A percentile compares a stretch with the other conserved stretches of the same genome.
Conservation (phyloP, 2,329 filamentous ascomycete species). For the Fusarium nanum region DNA sequence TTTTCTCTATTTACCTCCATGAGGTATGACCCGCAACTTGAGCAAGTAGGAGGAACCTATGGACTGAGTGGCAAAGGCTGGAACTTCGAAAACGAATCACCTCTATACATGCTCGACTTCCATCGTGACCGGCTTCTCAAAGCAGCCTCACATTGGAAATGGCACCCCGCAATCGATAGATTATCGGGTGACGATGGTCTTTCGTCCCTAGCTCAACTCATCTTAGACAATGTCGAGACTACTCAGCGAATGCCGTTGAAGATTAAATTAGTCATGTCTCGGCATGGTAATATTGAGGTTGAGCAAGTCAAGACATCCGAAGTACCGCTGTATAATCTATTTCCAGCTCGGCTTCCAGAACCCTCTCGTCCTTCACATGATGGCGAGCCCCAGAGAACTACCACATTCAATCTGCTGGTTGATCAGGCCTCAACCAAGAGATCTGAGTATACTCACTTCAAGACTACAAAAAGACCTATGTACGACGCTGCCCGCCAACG, state of each 20-base stretch:
- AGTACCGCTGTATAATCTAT: constrained; percentile 64
- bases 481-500: constrained; percentile 78
- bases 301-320: constrained; percentile 53
- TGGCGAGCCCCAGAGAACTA: constrained; percentile 44
- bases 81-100: constrained; percentile 65
- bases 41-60: constrained; percentile 53
- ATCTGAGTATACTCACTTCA: constrained; percentile 82
- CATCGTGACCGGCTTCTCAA: constrained; percentile 83
- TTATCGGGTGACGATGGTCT: constrained; percentile 62
- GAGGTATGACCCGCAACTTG: constrained; percentile 74
- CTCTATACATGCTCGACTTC: constrained; percentile 82
- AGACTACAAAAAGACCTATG: constrained; percentile 79
- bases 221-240: constrained; percentile 53
- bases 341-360: constrained; percentile 65
- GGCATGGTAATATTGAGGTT: constrained; percentile 60
- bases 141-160: constrained; percentile 68
- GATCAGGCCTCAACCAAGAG: constrained; percentile 56
- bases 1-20: constrained; percentile 78
- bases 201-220: constrained; percentile 49
- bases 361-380: constrained; percentile 49
- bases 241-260: constrained; percentile 55
- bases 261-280: constrained; percentile 66
- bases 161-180: constrained; percentile 58
- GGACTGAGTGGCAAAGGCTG: constrained; percentile 59
- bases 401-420: constrained; percentile 58